Percentiles rank a stretch among this genome's conserved stretches.
phyloP scores from a whole-genome alignment of 352 stramenopile species.

The Poterioochromonas sp. region DNA sequence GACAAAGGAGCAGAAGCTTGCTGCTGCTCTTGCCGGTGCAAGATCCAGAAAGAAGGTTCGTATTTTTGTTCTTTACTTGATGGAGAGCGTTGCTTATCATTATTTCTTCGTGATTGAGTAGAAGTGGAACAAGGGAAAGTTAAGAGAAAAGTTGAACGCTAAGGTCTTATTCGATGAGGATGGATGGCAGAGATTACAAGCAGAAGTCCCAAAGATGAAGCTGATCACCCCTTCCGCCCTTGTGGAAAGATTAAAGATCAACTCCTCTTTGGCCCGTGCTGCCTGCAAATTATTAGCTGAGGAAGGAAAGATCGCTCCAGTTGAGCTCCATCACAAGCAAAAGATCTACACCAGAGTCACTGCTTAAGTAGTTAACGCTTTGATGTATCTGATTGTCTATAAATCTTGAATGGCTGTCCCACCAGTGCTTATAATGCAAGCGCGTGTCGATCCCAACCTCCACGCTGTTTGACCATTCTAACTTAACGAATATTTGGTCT shows the following conservation, averaged over 20 bases:
- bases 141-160: constrained; percentile 98
- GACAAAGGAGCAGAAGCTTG: constrained; percentile 99
- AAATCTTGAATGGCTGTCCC: no score
- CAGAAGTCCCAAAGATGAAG: constrained; percentile 99
- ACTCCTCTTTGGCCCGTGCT: constrained; percentile 87
- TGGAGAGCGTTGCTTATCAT: neutral
- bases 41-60: constrained; percentile 96
- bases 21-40: constrained; percentile 94
- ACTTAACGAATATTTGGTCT: no score
- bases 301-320: constrained; percentile 78
- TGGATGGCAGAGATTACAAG: constrained; percentile 91
- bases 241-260: constrained; percentile 98
- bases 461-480: no score
- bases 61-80: constrained; percentile 1
- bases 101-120: constrained; percentile 37
- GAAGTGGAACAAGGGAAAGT: constrained; percentile 99
- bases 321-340: constrained; percentile 88
- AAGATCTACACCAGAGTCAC: constrained; percentile 95
- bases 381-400: no score
- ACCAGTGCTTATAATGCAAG: no score
- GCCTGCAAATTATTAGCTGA: constrained; percentile 48
- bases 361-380: no score
- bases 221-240: constrained; percentile 96
- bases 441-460: no score
- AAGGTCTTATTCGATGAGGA: constrained; percentile 99